Base-by-base conservation (phyloP, 805 yeast genomes). In the Wickerhamiella vanderwaltii region DNA sequence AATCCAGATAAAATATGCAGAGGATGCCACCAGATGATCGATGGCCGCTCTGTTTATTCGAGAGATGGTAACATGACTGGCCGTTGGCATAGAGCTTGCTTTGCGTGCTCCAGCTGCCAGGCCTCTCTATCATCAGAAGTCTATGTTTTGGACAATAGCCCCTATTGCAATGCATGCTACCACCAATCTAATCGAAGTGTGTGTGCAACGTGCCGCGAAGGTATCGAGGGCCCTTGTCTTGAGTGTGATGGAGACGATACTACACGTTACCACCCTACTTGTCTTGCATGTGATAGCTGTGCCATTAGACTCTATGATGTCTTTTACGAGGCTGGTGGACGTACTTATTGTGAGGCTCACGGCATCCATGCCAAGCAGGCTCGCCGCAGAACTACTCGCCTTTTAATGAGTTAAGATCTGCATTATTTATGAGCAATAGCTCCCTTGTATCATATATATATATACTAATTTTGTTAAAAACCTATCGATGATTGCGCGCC, bases 81-180 rank as follows among this genome's bases (percentile, higher is more conserved):
- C 0, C 88, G 86, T 57, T 91, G 97, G 97, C 98, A 91, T 57
- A 69, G 93, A 29, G 61, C 67, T 12, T 91, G 98, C 57, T 88
- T 91, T 65, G 64, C 65, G 11, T 91, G 98, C 64, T 61, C 67
- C 15, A 60, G 66, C 9, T 88, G 97, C 63, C 60, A 60, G 6
- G 43, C 46, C 25, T 53, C 61, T 29, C 56, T 55, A 15, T 37
- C 48, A 2, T 41, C 41, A 18, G 61, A 60, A 43, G 61, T 63
- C 32, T 91, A 87, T 58, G 94, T 82, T 5, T 68, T 75, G 31
- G 66, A 77, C 24, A 94, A 88, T 60, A 54, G 65, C 45, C 95
- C 97, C 11, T 85, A 77, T 60, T 91, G 98, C 64, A 73, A 75
- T 48, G 59, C 62, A 26, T 94, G 88, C 55, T 75, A 69, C 61